Conservation (phyloP, 176 grass and related monocot species). For the Avena sativa region DNA sequence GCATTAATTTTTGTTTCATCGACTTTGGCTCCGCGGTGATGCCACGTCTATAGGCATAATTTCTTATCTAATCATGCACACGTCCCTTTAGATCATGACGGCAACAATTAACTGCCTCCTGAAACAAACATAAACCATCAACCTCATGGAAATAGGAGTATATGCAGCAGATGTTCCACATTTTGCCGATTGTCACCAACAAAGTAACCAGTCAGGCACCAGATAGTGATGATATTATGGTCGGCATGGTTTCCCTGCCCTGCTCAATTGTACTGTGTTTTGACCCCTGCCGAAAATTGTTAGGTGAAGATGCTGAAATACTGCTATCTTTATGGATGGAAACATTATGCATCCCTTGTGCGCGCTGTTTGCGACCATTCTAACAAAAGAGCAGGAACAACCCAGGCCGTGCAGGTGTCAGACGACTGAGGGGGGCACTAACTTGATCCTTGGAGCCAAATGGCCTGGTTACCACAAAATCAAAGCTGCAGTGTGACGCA, state of each 20-base stretch:
- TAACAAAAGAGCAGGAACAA: slow-evolving; percentile 30
- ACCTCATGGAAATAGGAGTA: background rate
- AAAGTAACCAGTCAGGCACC: background rate
- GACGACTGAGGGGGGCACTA: background rate
- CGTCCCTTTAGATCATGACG: slow-evolving; percentile 44
- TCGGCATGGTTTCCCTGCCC: background rate
- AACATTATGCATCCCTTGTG: slow-evolving; percentile 9
- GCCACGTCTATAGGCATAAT: slow-evolving; percentile 8
- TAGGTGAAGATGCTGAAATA: slow-evolving; percentile 34
- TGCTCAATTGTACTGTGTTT: background rate
- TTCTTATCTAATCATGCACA: slow-evolving; percentile 23
- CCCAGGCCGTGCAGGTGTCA: background rate
- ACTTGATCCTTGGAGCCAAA: slow-evolving; percentile 19
- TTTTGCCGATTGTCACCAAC: background rate
- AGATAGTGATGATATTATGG: background rate
- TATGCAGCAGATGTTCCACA: background rate
- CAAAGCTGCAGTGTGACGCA: slow-evolving; percentile 15
- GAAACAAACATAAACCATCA: slow-evolving; percentile 33
- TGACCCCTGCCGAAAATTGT: background rate
- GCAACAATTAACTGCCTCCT: slow-evolving; percentile 44
- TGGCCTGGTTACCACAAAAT: background rate
- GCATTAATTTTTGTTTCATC: slow-evolving; percentile 35
- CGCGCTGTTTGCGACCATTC: background rate
- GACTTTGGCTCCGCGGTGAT: slow-evolving; percentile 26
- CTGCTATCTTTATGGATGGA: background rate